Evolutionary conservation across 2,329 filamentous ascomycete genomes (phyloP).

Genomic region (Microdochium trichocladiopsis): DNA sequence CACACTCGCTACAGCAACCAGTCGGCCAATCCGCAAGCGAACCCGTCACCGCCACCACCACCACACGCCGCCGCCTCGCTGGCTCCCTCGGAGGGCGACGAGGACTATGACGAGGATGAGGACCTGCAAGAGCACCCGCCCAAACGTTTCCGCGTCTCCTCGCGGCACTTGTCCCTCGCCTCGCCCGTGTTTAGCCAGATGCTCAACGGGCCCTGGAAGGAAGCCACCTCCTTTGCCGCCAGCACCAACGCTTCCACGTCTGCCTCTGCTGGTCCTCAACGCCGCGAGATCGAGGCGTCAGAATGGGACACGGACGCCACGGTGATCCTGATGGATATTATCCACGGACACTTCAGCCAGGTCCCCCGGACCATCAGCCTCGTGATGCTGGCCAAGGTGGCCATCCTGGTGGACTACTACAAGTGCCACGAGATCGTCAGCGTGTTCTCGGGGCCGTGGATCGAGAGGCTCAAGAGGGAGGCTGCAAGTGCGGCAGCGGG

Average conservation of each 20-base stretch:
- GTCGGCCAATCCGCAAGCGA: too few species aligned
- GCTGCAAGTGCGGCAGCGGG: background rate
- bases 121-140: background rate
- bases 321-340: background rate
- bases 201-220: background rate
- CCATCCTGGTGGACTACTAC: background rate
- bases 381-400: background rate
- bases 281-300: background rate
- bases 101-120: background rate
- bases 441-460: background rate
- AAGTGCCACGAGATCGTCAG: background rate
- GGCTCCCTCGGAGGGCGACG: background rate
- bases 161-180: background rate
- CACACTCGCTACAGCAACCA: too few species aligned
- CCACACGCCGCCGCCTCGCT: too few species aligned
- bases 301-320: background rate
- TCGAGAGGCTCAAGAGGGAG: background rate
- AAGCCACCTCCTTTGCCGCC: background rate
- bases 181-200: background rate
- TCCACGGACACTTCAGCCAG: background rate
- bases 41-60: too few species aligned
- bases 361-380: background rate
- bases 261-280: background rate
- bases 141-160: background rate
- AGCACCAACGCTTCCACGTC: background rate